These are phyloP conservation scores for Penstemon newberryi DNA, from an alignment of 257 asterid genomes.

Conservation along the genomic window DNA sequence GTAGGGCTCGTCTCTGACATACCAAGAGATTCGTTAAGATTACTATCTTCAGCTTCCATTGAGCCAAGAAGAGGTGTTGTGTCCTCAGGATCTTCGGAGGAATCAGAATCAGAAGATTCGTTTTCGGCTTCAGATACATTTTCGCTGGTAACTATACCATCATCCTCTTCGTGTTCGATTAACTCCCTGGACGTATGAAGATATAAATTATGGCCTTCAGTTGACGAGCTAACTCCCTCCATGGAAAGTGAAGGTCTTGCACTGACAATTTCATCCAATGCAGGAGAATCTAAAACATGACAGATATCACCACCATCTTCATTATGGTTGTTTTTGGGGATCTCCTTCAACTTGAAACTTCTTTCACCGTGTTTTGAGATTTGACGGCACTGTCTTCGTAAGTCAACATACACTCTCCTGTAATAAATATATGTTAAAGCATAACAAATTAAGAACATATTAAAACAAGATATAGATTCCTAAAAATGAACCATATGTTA, in stretches of 20 bases:
- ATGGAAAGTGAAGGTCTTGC: slow-evolving; percentile 43
- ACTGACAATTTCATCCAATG: slow-evolving; percentile 49
- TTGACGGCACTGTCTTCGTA: slow-evolving; percentile 67
- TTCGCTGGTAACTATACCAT: slow-evolving; percentile 37
- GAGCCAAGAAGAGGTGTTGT: slow-evolving; percentile 50
- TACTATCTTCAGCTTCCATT: slow-evolving; percentile 39
- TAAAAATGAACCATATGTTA: neutral
- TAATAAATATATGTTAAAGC: slow-evolving; percentile 15
- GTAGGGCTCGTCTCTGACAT: slow-evolving; percentile 35
- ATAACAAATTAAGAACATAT: slow-evolving; percentile 4
- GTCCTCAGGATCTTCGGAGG: slow-evolving; percentile 60
- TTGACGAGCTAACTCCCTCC: slow-evolving; percentile 34
- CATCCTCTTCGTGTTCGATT: slow-evolving; percentile 43
- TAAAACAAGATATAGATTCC: slow-evolving; percentile 3
- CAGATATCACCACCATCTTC: slow-evolving; percentile 51
- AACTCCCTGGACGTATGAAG: slow-evolving; percentile 31
- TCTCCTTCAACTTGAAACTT: slow-evolving; percentile 49
- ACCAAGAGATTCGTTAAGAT: slow-evolving; percentile 34
- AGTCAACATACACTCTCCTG: slow-evolving; percentile 67
- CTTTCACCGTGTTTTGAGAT: slow-evolving; percentile 44
- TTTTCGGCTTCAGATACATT: slow-evolving; percentile 52
- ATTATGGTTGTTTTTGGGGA: slow-evolving; percentile 41
- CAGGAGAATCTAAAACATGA: slow-evolving; percentile 49
- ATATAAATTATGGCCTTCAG: slow-evolving; percentile 26
- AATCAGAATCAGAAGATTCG: slow-evolving; percentile 56